Percentiles rank a stretch among this genome's conserved stretches.
Conservation (phyloP, 495 filamentous ascomycete species). For the Daldinia concentrica region DNA sequence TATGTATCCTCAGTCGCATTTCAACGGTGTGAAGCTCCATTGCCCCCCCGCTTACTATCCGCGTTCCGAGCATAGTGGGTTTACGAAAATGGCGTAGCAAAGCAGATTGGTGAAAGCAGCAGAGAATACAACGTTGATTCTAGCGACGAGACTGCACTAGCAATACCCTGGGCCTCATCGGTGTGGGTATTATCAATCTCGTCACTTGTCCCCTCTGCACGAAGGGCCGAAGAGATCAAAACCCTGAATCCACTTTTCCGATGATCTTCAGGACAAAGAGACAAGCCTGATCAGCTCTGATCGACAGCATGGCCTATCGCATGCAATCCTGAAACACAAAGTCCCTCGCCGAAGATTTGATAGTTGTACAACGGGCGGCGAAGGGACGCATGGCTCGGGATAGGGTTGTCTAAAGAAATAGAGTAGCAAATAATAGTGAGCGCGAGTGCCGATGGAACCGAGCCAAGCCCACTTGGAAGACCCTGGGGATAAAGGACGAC, state of each 20-base stretch:
- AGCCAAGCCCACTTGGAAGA: constrained; percentile 31
- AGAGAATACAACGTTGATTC: constrained; percentile 42
- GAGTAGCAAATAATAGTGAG: constrained; percentile 20
- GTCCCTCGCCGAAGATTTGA: constrained; percentile 21
- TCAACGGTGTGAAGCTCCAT: constrained; percentile 25
- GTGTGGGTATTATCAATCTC: constrained; percentile 30
- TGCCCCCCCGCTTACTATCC: constrained; percentile 34
- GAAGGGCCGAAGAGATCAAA: constrained; percentile 26
- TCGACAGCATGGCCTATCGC: constrained; percentile 33
- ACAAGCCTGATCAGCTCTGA: constrained; percentile 34
- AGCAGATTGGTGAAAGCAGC: constrained; percentile 29
- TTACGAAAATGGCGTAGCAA: constrained; percentile 31
- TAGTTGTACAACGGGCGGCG: constrained; percentile 22
- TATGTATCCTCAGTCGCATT: constrained; percentile 30
- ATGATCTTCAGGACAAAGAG: constrained; percentile 38
- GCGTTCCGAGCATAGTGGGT: constrained; percentile 34
- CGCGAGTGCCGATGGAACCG: constrained; percentile 41
- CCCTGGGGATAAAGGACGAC: constrained; percentile 5
- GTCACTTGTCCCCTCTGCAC: constrained; percentile 14
- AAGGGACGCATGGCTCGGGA: constrained; percentile 16
- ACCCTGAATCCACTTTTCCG: constrained; percentile 31
- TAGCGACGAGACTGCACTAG: constrained; percentile 18
- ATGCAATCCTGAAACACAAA: constrained; percentile 35
- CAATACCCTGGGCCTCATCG: constrained; percentile 31
- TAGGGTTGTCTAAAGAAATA: constrained; percentile 5